These are phyloP conservation scores for Aspergillus nomiae DNA, from an alignment of 2,329 filamentous ascomycete genomes.

Conservation along the genomic window DNA sequence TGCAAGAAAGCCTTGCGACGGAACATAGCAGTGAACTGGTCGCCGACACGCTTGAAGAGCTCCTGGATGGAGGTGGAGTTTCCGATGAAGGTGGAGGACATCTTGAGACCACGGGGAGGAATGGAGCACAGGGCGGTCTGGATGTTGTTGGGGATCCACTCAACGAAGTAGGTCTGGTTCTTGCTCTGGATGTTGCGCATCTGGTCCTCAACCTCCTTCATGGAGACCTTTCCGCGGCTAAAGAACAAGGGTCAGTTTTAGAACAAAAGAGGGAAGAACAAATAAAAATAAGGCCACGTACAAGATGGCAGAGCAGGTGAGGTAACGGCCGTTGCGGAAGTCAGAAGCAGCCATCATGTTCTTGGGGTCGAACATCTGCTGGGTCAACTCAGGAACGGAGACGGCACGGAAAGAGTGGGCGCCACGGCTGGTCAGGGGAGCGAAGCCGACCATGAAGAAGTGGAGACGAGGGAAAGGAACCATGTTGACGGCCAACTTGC, in stretches of 20 bases:
- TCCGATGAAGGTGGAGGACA: conserved; percentile 98
- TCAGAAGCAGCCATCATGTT: conserved; percentile 99
- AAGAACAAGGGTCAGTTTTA: neutral
- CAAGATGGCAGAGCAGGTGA: conserved; percentile 99
- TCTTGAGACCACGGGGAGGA: conserved; percentile 95
- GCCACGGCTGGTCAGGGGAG: conserved; percentile 90
- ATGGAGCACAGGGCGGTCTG: conserved; percentile 99
- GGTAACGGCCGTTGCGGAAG: conserved; percentile 99
- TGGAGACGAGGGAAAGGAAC: conserved; percentile 99
- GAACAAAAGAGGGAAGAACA: neutral
- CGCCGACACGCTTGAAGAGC: conserved; percentile 99
- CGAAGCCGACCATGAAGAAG: conserved; percentile 99
- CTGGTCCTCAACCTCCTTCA: conserved; percentile 99
- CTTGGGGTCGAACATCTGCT: conserved; percentile 99
- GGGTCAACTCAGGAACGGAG: conserved; percentile 95
- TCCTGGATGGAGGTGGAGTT: conserved; percentile 99
- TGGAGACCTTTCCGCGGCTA: conserved; percentile 97
- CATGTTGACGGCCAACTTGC: conserved; percentile 99
- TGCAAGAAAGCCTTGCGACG: conserved; percentile 99
- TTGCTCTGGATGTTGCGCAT: conserved; percentile 99
- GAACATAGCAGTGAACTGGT: conserved; percentile 99
- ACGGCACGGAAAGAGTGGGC: conserved; percentile 96
- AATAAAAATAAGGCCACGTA: conserved; percentile 45
- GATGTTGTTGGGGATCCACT: conserved; percentile 99
- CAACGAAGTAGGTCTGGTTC: conserved; percentile 99